Base-by-base conservation (phyloP, 305 asterid genomes). In the Fraxinus platypoda region DNA sequence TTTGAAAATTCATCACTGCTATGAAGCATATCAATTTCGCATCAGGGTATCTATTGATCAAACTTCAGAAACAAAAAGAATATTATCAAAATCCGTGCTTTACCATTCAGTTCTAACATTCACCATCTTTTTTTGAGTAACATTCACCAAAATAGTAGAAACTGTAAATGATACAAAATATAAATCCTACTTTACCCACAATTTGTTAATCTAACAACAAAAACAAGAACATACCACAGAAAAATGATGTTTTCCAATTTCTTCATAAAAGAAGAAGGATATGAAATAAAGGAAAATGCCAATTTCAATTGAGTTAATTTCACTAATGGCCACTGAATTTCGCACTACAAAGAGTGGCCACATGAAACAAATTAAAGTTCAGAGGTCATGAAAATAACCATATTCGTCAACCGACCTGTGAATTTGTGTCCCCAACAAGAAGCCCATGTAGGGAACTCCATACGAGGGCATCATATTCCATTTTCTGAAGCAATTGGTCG, bases 361-460 rank as follows among this genome's bases (percentile, higher is more conserved):
- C 17, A 11, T 25, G 49, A 52, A 37, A 75, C 28, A 37, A 46
- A 66, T 11, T 4, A 3, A 78, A 49, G 74, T 1, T 70, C 68
- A 72, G 28, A 64, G 76, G 25, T 6, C 64, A 5, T 1, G 25
- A 54, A 54, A 54, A 15, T 54, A 54, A n/a, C 64, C 5, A 12
- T 7, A 2, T 30, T 31, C 79, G 77, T 0, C 17, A 35, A 82
- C 72, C 78, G 73, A 94, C 99, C 99, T 90, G 85, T 2, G 94
- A 91, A 83, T 87, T 88, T 78, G 90, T 87, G 83, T 93, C 97
- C 30, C 99, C 99, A 79, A 94, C 96, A 87, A 95, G 64, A 85
- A 95, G 97, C 21, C 99, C 99, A 64, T 86, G 91, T 81, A 95
- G 93, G 78, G 99, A 93, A 80, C 94, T 88, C 97, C 96, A 94